Percentiles rank a stretch among this genome's conserved stretches.
phyloP scores from a whole-genome alignment of 306 rosid species.

The Quercus suber region DNA sequence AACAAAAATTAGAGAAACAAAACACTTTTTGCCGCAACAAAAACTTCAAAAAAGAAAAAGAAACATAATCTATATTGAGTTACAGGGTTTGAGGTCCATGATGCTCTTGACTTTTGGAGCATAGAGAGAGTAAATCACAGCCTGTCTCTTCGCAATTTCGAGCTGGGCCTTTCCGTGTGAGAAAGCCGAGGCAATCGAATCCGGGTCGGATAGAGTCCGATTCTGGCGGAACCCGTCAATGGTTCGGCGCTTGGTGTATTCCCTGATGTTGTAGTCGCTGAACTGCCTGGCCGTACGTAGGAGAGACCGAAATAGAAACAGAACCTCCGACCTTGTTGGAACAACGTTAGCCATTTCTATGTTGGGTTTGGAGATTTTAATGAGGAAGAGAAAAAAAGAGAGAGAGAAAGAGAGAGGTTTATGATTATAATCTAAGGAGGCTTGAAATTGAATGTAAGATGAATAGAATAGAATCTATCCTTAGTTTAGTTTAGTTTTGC shows the following conservation, averaged over 20 bases:
- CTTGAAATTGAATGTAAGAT: too few species aligned
- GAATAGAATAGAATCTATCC: too few species aligned
- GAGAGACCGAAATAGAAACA: conserved; percentile 52
- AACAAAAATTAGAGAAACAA: not conserved
- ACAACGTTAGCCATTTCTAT: conserved; percentile 20
- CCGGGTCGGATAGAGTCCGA: conserved; percentile 44
- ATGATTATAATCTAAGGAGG: too few species aligned
- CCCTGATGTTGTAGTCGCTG: conserved; percentile 72
- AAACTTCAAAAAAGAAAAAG: too few species aligned
- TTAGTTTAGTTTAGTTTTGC: not conserved
- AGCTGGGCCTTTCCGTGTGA: conserved; percentile 55
- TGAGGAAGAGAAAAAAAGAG: not conserved
- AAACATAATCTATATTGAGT: too few species aligned
- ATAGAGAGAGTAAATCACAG: conserved; percentile 58
- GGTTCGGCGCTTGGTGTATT: conserved; percentile 70
- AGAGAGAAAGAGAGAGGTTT: not conserved
- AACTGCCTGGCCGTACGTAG: conserved; percentile 55
- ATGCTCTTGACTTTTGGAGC: conserved; percentile 57
- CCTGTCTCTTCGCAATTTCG: conserved; percentile 56
- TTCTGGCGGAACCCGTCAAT: conserved; percentile 60
- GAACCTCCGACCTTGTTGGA: conserved; percentile 42
- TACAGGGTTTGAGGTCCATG: conserved; percentile 47
- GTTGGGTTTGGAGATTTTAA: too few species aligned
- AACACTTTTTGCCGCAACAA: too few species aligned
- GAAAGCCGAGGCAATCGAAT: conserved; percentile 37